Evolutionary conservation across 208 protist species (phyloP).

Genomic region (Dictyostelium gargantuum): DNA sequence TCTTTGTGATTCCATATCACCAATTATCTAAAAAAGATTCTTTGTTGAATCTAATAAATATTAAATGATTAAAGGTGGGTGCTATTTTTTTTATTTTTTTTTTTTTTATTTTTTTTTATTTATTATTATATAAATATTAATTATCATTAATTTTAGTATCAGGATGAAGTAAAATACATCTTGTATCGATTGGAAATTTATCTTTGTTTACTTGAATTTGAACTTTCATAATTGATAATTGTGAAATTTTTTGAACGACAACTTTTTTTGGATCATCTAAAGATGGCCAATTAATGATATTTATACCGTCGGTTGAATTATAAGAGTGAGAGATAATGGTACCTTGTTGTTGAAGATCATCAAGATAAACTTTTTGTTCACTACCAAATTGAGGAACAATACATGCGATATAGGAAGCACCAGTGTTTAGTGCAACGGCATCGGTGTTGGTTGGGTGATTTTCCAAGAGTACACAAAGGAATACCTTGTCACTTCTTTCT

Average conservation of each 20-base stretch:
- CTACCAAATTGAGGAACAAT: constrained; percentile 34
- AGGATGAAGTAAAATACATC: constrained; percentile 17
- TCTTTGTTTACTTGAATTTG: constrained; percentile 35
- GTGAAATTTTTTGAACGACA: background rate
- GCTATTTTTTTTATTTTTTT: too few species aligned
- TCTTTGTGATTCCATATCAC: too few species aligned
- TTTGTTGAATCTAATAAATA: too few species aligned
- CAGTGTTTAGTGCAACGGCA: background rate
- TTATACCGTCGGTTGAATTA: background rate
- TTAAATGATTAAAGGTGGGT: too few species aligned
- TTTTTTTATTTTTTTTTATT: background rate
- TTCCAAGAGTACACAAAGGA: constrained; percentile 43
- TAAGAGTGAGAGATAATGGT: background rate
- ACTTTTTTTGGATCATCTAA: background rate
- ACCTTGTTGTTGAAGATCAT: background rate
- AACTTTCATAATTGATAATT: background rate
- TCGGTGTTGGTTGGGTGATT: background rate
- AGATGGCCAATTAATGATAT: background rate
- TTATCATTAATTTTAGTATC: background rate
- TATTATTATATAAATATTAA: background rate
- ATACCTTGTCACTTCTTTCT: constrained; percentile 59
- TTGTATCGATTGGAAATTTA: constrained; percentile 52
- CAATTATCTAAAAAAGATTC: too few species aligned
- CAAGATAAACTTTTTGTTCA: constrained; percentile 37
- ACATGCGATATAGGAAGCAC: background rate